A percentile compares a stretch with the other conserved stretches of the same genome.
phyloP scores from a whole-genome alignment of 202 grass and related monocot genomes.

The Cymbopogon flexuosus region DNA sequence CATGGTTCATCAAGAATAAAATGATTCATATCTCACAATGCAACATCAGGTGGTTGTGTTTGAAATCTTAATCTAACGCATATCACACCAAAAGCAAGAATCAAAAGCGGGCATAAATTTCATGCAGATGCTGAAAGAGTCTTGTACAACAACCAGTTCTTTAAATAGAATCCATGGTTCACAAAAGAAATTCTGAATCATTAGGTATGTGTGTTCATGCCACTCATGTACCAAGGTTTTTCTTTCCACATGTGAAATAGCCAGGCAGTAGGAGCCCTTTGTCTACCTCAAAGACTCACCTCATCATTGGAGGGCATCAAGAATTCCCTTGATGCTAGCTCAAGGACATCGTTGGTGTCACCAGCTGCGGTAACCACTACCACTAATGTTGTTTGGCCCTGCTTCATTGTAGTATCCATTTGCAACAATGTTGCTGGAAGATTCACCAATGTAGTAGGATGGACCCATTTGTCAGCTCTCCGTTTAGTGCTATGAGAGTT shows the following conservation, averaged over 20 bases:
- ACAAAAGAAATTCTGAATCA: no score
- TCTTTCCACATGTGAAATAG: not conserved
- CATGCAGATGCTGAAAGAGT: no score
- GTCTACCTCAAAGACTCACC: not conserved
- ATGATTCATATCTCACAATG: no score
- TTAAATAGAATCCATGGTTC: no score
- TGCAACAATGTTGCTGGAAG: not conserved
- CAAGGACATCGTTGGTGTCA: not conserved
- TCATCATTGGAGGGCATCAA: not conserved
- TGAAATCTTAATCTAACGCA: no score
- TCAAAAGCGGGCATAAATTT: no score
- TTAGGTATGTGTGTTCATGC: no score
- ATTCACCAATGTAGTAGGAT: not conserved
- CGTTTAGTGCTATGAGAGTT: not conserved
- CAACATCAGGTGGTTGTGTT: no score
- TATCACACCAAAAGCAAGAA: no score
- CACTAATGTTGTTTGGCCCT: not conserved
- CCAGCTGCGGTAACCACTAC: not conserved
- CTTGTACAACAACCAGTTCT: no score
- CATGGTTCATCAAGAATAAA: no score
- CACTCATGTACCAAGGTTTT: no score
- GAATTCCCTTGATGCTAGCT: conserved; percentile 32
- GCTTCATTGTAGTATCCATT: not conserved
- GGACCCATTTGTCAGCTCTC: not conserved
- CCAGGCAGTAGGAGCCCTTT: not conserved